phyloP scores from a whole-genome alignment of 1,284 basidiomycete species.

The Vanrija sp. region DNA sequence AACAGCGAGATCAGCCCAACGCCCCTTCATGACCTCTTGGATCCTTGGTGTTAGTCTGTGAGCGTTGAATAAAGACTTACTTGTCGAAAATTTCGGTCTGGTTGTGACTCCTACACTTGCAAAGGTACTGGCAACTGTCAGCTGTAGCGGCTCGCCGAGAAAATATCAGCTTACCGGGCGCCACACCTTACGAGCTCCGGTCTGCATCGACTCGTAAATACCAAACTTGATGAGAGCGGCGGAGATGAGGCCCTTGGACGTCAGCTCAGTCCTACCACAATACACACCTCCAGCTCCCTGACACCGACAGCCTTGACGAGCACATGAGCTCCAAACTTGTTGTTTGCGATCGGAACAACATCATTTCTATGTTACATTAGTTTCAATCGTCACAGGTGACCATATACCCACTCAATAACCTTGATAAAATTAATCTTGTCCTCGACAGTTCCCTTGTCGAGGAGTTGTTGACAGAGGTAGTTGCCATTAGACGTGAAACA shows the following conservation, averaged over 20 bases:
- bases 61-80: constrained; percentile 12
- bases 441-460: constrained; percentile 32
- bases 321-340: constrained; percentile 46
- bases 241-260: constrained; percentile 25
- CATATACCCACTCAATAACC: constrained; percentile 28
- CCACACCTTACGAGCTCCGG: constrained; percentile 42
- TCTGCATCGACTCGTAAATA: constrained; percentile 41
- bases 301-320: constrained; percentile 39
- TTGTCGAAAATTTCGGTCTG: constrained; percentile 30
- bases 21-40: constrained; percentile 31
- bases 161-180: constrained; percentile 27
- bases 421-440: constrained; percentile 40
- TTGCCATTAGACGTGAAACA: constrained; percentile 45
- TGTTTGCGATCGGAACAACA: constrained; percentile 40
- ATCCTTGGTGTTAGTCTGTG: constrained; percentile 21
- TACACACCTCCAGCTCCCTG: constrained; percentile 39
- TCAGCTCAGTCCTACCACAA: not conserved
- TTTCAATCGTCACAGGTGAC: not conserved
- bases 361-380: constrained; percentile 22
- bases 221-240: constrained; percentile 36
- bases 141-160: not conserved
- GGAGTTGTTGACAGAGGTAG: constrained; percentile 44
- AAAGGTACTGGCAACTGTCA: constrained; percentile 33
- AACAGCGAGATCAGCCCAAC: constrained; percentile 40
- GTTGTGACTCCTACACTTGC: constrained; percentile 32